Base-by-base conservation (phyloP, 331 rosid genomes). In the Quercus lobata region DNA sequence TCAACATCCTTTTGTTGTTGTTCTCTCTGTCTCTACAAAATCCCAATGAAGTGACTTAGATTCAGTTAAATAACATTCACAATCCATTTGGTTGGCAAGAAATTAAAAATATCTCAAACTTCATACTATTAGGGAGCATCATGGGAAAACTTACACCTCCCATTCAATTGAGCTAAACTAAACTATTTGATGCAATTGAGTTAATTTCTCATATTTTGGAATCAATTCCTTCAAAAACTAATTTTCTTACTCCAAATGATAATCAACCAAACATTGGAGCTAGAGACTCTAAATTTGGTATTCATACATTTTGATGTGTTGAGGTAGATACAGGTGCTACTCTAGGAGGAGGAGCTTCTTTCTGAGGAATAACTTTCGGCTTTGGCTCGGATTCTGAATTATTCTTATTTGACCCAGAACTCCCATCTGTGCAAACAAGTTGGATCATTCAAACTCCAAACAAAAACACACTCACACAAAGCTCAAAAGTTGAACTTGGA, bases 391-490 rank as follows among this genome's bases (percentile, higher is more conserved):
- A 88, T 79, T 96, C 98, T 5, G 96, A 92, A 80, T 81, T 84
- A 88, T 93, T 91, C 72, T 87, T 88, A 75, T 93, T 97, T 16
- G 98, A 93, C 71, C 99, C 94, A 72, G 99, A 90, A 81, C 97
- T 90, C 34, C 98, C 99, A 84, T 91, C 97, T 93, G 84, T 55
- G 35, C 74, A 75, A 74, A 41, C 71, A 86, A 14, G 57, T 65
- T 57, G 41, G 21, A 56, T 63, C 78, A 80, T 83, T 27, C 84
- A 62, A 68, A 72, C 19, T 71, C 74, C 72, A 54, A 66, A 65
- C 55, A 30, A 54, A 54, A 57, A n/a, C 15, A 21, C 54, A 75
- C 74, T 53, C 63, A 46, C 57, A 66, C 41, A 35, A 44, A 52
- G 17, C 9, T 19, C 21, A 65, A 25, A 77, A 72, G 76, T 11